Evolutionary conservation across 331 rosid genomes (phyloP).

Genomic region (Quercus lobata): DNA sequence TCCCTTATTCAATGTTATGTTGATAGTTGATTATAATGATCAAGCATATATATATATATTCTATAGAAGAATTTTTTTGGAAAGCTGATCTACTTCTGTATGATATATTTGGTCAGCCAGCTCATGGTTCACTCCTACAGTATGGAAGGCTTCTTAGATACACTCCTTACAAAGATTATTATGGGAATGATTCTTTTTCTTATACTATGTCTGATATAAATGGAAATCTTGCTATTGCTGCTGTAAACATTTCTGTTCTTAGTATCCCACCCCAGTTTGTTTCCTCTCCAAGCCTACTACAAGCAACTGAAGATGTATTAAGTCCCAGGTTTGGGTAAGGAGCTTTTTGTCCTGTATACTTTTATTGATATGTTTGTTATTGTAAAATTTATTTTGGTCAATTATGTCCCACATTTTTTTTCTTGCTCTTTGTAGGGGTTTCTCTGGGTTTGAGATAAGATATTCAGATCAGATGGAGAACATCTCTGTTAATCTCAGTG

Average conservation of each 20-base stretch:
- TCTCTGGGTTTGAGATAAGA: conserved; percentile 63
- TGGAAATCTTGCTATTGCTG: conserved; percentile 67
- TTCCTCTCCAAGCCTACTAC: conserved; percentile 68
- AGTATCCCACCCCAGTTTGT: conserved; percentile 75
- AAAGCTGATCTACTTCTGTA: not conserved
- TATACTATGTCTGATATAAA: conserved; percentile 79
- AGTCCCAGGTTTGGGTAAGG: conserved; percentile 74
- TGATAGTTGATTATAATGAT: not conserved
- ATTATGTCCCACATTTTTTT: conserved; percentile 1
- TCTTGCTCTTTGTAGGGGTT: conserved; percentile 52
- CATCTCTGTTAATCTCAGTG: conserved; percentile 60
- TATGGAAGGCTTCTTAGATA: conserved; percentile 62
- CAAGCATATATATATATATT: not conserved
- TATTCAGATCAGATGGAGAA: conserved; percentile 69
- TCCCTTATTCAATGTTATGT: too few relatives aligned
- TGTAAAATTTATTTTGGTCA: not conserved
- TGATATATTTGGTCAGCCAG: conserved; percentile 53
- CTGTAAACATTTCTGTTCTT: conserved; percentile 58
- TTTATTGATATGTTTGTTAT: not conserved
- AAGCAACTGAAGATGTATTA: conserved; percentile 71
- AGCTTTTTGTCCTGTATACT: not conserved
- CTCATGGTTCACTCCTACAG: conserved; percentile 64
- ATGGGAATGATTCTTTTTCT: conserved; percentile 67
- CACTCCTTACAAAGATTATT: conserved; percentile 65
- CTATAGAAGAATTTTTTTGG: not conserved